Evolutionary conservation across 495 filamentous ascomycete genomes (phyloP), one percentile per base, ranked within the genome.

Genomic region (Penicillium egyptiacum): DNA sequence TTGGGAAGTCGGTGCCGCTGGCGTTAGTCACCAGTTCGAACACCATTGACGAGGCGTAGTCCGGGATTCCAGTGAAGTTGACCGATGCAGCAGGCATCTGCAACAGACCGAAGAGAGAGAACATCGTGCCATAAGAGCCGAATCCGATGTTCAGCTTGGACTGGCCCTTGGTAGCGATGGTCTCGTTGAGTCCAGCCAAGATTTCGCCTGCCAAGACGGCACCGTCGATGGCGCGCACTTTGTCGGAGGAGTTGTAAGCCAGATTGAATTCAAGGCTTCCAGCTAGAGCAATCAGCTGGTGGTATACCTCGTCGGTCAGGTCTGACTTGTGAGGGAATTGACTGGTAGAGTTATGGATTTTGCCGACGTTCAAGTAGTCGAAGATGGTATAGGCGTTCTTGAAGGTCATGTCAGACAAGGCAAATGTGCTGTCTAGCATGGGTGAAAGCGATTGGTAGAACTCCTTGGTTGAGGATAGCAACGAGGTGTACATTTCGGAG

Each of bases 371-470:
- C 35, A 84, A 64, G 53, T 80, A 75, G 62, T 84, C 81, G 65
- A 72, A 84, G 62, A 84, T 87, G 53, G 77, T 71, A 70, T 91
- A 92, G 23, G 85, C 88, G 64, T 90, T 90, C 68, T 86, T 84
- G 77, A 82, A 91, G 59, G 42, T 85, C 50, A 83, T 80, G 47
- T 82, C 61, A 35, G 62, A 71, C 17, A 72, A 63, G 31, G 63
- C 65, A 65, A 88, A 88, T 4, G 84, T 81, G 31, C 66, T 61
- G 65, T 86, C 82, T 69, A 90, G 75, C 40, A 87, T 71, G 9
- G 86, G 83, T 12, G 82, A 67, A 30, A 93, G 61, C 26, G 70
- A 76, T 63, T 79, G 55, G 78, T 92, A 91, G 75, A 92, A 87
- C 54, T 68, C 74, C 61, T 72, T 62, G 58, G 87, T 91, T 54